Conservation (phyloP, 129 eudicot genomes). For the Chrysanthemum makinoi region DNA sequence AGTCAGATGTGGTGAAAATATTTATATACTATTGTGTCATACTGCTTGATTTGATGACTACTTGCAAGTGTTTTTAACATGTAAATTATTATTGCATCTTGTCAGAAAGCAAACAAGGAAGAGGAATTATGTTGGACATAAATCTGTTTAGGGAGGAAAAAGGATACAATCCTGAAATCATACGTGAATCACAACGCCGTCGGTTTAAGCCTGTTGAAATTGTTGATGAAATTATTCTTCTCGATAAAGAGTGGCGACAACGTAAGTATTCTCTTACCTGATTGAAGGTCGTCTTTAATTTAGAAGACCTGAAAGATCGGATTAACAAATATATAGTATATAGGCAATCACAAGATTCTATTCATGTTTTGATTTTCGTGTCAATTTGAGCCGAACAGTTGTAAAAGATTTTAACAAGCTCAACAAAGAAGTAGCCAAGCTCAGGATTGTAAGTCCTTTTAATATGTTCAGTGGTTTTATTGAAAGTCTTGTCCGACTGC, state of each 20-base stretch:
- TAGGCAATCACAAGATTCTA: not conserved
- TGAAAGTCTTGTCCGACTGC: not conserved
- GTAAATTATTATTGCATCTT: not conserved
- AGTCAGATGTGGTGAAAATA: no score
- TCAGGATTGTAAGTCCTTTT: slow-evolving; percentile 64
- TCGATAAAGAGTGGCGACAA: slow-evolving; percentile 75
- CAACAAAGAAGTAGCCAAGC: slow-evolving; percentile 74
- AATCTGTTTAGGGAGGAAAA: slow-evolving; percentile 80
- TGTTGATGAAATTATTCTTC: slow-evolving; percentile 74
- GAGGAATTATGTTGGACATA: slow-evolving; percentile 48
- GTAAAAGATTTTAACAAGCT: slow-evolving; percentile 60
- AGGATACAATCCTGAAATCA: slow-evolving; percentile 71
- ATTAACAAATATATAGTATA: not conserved
- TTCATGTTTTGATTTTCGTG: slow-evolving; percentile 35
- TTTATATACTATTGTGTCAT: no score
- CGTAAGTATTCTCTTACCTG: slow-evolving; percentile 36
- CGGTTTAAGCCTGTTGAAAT: slow-evolving; percentile 66
- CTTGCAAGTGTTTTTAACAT: no score
- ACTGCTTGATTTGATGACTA: no score
- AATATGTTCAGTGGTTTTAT: not conserved
- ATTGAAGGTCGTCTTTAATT: slow-evolving; percentile 10
- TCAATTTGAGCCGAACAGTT: slow-evolving; percentile 75
- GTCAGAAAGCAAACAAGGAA: slow-evolving; percentile 17
- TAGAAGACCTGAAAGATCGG: not conserved
- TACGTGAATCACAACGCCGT: slow-evolving; percentile 85